Base-by-base conservation (phyloP, 1,284 basidiomycete species). In the Chondrostereum purpureum region DNA sequence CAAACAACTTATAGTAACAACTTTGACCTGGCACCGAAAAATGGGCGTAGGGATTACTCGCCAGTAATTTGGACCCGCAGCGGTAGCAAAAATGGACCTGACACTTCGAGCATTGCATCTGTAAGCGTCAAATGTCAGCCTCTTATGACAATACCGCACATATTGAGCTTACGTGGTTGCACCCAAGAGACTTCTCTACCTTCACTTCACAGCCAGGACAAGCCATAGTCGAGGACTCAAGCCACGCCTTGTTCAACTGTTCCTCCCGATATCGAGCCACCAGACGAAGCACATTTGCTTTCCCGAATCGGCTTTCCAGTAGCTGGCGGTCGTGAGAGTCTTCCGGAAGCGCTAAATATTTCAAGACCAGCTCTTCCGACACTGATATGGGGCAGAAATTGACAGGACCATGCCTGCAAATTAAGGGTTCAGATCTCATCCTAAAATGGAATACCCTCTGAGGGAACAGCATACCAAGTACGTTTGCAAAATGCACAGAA, bases 51-150 rank as follows among this genome's bases (percentile, higher is more conserved):
- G 86, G 86, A 50, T 84, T 66, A 6, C 49, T 54, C 5, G 66
- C 58, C 1, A 62, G 50, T 35, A 90, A 59, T 52, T 68, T 73
- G 2, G 60, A 50, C 6, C 82, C 85, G 56, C 87, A 90, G 3
- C 80, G 73, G 55, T 86, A 90, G 66, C 88, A 91, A 55, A 90
- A 89, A 56, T 91, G 87, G 38, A 74, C 66, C 14, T 60, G 53
- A 62, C 84, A 88, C 51, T 79, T 79, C 17, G 66, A 62, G 56
- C 87, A 89, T 5, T 76, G 84, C 83, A 88, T 88, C 83, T 87
- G 43, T 14, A 46, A 18, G 50, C 33, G 52, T 23, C 45, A n/a
- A 44, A 18, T 20, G n/a, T 48, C 39, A 35, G 8, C 23, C 21
- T 19, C 38, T 31, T 22, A 17, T 27, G 47, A 34, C 17, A n/a